A percentile compares a stretch with the other conserved stretches of the same genome.
phyloP scores from a whole-genome alignment of 306 rosid species.

The Prinsepia uniflora region DNA sequence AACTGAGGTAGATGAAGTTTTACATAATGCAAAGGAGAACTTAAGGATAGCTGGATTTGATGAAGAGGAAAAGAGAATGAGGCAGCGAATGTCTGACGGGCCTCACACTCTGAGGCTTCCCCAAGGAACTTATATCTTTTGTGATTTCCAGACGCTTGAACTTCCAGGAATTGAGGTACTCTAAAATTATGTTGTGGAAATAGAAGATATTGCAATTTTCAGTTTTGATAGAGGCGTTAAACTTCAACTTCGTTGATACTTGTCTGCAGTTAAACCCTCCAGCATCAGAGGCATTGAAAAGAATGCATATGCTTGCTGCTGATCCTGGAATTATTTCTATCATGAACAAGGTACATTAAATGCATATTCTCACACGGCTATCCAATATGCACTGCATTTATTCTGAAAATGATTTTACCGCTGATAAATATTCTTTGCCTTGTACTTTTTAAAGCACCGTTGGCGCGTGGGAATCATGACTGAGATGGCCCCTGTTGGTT shows the following conservation, averaged over 20 bases:
- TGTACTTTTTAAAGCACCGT: constrained; percentile 52
- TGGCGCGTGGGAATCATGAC: constrained; percentile 97
- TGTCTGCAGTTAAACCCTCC: constrained; percentile 80
- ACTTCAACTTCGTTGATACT: constrained; percentile 15
- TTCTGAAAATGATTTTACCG: background rate
- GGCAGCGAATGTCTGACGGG: constrained; percentile 61
- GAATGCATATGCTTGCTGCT: constrained; percentile 95
- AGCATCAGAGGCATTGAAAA: constrained; percentile 74
- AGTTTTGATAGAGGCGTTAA: background rate
- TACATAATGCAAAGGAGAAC: constrained; percentile 55
- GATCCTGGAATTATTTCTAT: constrained; percentile 94
- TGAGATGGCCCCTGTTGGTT: constrained; percentile 95
- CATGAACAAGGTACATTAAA: constrained; percentile 71
- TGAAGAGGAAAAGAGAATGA: constrained; percentile 79
- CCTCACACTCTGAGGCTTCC: constrained; percentile 60
- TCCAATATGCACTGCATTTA: constrained; percentile 15
- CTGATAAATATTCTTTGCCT: constrained; percentile 29
- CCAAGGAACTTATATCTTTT: constrained; percentile 78
- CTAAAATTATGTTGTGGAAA: background rate
- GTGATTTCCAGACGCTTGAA: constrained; percentile 71
- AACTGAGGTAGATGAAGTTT: constrained; percentile 76
- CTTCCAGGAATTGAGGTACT: constrained; percentile 82
- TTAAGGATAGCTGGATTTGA: constrained; percentile 87
- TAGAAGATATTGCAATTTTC: background rate
- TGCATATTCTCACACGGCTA: constrained; percentile 13